Conservation (phyloP, 805 yeast genomes). For the Blastobotrys americana region DNA sequence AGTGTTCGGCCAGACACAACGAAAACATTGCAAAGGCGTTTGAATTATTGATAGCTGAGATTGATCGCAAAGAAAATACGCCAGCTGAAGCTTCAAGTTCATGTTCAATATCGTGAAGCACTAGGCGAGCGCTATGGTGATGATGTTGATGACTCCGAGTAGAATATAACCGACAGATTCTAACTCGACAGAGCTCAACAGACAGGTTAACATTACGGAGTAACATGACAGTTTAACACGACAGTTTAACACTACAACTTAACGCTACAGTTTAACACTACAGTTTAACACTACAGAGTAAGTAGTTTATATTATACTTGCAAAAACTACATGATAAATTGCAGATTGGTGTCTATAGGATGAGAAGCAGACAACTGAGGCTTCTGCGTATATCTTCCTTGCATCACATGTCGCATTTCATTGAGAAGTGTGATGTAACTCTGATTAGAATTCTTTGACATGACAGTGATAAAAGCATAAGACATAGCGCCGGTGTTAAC, state of each 20-base stretch:
- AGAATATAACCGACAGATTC: constrained; percentile 1
- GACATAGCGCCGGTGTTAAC: constrained; percentile 79
- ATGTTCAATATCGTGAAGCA: not conserved
- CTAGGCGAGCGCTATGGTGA: not conserved
- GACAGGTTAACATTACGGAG: too few relatives aligned
- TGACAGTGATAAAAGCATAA: constrained; percentile 62
- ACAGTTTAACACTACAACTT: too few relatives aligned
- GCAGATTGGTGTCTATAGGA: constrained; percentile 60
- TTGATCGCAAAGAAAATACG: constrained; percentile 39
- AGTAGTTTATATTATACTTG: too few relatives aligned
- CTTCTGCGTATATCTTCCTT: constrained; percentile 64
- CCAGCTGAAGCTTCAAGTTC: constrained; percentile 4
- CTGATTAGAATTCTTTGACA: constrained; percentile 55
- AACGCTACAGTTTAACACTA: too few relatives aligned
- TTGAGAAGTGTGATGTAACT: constrained; percentile 62
- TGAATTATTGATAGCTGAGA: constrained; percentile 49
- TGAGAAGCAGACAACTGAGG: constrained; percentile 79
- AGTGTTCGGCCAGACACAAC: constrained; percentile 75
- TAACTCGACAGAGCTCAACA: too few relatives aligned
- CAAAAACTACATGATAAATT: constrained; percentile 42
- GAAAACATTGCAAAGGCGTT: constrained; percentile 61
- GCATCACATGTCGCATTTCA: constrained; percentile 57
- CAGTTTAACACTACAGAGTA: too few relatives aligned
- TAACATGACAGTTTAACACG: not conserved
- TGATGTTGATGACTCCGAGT: too few relatives aligned